Base-by-base conservation (phyloP, 2,329 filamentous ascomycete species). In the Colletotrichum salicis region DNA sequence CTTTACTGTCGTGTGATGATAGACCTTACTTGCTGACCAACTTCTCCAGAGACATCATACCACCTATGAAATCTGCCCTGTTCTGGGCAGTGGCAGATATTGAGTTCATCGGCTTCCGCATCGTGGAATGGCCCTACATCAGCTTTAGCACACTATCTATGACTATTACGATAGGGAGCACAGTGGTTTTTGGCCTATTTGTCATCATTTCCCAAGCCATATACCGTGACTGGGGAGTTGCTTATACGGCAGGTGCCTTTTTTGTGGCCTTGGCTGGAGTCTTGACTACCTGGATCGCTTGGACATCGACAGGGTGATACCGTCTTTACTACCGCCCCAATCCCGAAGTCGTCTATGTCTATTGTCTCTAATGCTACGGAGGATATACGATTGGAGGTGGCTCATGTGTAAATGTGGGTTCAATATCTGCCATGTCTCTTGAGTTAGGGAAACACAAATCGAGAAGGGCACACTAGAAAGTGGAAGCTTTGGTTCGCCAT, bases 161-260 rank as follows among this genome's bases (percentile, higher is more conserved):
- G 0, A n/a, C 15, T 5, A 2, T n/a, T 1, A 2, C 37, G 4
- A 8, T 22, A 2, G 41, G 3, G 3, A 19, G 41, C 4, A 27
- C 2, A 1, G 4, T 57, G 1, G 22, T 24, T 5, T 15, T 58
- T 2, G 19, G n/a, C 1, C 10, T 29, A 3, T 33, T 41, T 0
- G 19, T 45, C 1, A 6, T 69, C 7, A 31, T n/a, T 0, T 11
- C 19, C 4, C 60, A 61, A 19, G 10, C 51, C 0, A 13, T 64
- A 2, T 33, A 69, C 10, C 52, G 54, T 5, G 61, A 65, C 6
- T 69, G 66, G 66, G 66, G 66, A 0, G 22, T 29, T 2, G 66
- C 66, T 0, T 69, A 69, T 22, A 58, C 66, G 8, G 66, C 66
- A 12, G 66, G 66, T 2, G 66, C 66, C 1, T 69, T 52, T n/a